phyloP scores from a whole-genome alignment of 108 stramenopile species.

The Nitzschia palea region DNA sequence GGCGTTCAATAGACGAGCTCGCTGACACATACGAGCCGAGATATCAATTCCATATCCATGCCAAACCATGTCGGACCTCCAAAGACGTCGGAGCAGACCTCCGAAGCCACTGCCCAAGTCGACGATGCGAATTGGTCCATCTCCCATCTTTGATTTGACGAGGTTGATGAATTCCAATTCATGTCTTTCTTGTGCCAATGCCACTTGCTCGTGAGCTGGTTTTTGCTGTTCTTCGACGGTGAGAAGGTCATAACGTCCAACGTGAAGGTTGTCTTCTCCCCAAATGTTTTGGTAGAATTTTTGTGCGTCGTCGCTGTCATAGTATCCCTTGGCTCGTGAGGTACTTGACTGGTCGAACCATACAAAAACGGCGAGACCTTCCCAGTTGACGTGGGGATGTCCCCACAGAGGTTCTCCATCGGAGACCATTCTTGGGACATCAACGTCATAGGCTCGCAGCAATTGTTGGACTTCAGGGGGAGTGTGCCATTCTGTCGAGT shows the following conservation, averaged over 20 bases:
- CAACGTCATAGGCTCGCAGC: conserved; percentile 32
- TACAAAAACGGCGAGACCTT: conserved; percentile 41
- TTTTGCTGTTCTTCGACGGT: conserved; percentile 9
- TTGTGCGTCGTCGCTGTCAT: conserved; percentile 50
- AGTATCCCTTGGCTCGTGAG: conserved; percentile 40
- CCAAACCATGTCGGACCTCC: conserved; percentile 37
- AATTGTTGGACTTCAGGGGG: conserved; percentile 36
- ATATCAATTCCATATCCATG: conserved; percentile 42
- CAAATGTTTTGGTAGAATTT: conserved; percentile 50
- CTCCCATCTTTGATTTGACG: conserved; percentile 18
- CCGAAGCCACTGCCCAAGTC: conserved; percentile 54
- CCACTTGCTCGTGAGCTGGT: conserved; percentile 25
- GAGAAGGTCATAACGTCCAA: conserved; percentile 47
- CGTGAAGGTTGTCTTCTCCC: conserved; percentile 46
- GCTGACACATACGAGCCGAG: conserved; percentile 33
- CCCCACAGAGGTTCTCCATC: conserved; percentile 19
- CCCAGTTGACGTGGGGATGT: conserved; percentile 31
- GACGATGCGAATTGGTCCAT: conserved; percentile 29
- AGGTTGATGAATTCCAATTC: conserved; percentile 33
- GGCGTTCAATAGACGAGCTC: conserved; percentile 31
- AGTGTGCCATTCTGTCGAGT: conserved; percentile 40
- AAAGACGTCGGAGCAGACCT: conserved; percentile 43
- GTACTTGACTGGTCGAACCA: conserved; percentile 42
- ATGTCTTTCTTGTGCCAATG: conserved; percentile 38
- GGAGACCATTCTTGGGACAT: conserved; percentile 22